Evolutionary conservation across 2,329 filamentous ascomycete genomes (phyloP), one percentile per base, ranked within the genome.

Genomic region (Fusarium tupiense): DNA sequence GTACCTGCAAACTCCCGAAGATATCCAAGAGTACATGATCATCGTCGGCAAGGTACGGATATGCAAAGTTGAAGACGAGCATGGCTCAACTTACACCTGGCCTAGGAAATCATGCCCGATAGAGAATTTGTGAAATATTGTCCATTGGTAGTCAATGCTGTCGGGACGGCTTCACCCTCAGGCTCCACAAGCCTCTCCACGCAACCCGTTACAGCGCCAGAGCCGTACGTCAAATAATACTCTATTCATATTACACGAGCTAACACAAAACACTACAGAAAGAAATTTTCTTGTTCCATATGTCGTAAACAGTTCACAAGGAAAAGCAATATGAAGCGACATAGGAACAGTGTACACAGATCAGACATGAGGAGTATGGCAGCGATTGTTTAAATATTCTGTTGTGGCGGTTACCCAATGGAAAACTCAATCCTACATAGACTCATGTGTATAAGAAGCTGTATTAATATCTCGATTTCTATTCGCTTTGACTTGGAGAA

Each of bases 191-290:
- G 31, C 31, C 49, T 3, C 8, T 35, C 49, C 8, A 5, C 11
- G 4, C 16, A 2, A 10, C 3, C 0, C n/a, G 2, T 3, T 3
- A 4, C 16, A 35, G 22, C 5, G 11, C 31, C 31, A 35, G 31
- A 24, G 31, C 49, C 4, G 31, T 52, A 35, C 16, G 31, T 52
- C 17, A 35, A 20, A 14, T 4, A 2, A 24, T 1, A 24, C 0
- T 0, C 11, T 5, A 8, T 1, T 20, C 3, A 2, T 10, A 19
- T 24, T 1, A 14, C 12, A 3, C 13, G 7, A 9, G 6, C 49
- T 52, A 14, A 35, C 22, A 35, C 5, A 20, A 33, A 2, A 6
- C 6, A 33, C n/a, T 0, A 1, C 49, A 24, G 31, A 20, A 35
- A 3, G 2, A 52, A 3, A 0, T 35, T 24, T 3, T 14, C 22